A percentile compares a stretch with the other conserved stretches of the same genome.
Conservation (phyloP, 75 land plant genomes). For the Sequoiadendron giganteum region DNA sequence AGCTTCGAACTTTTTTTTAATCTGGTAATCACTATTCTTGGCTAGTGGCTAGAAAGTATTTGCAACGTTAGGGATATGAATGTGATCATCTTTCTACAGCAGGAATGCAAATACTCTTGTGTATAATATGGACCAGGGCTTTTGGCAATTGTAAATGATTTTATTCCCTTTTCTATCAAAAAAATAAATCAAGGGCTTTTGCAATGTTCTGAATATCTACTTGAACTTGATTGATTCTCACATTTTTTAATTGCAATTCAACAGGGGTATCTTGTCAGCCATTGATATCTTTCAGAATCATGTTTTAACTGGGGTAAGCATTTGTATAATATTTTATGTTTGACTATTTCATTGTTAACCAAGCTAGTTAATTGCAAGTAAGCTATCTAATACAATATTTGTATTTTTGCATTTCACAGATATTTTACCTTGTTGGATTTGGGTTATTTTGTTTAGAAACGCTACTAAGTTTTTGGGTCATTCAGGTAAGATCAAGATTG, state of each 20-base stretch:
- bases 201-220: neutral
- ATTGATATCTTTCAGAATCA: slow-evolving; percentile 56
- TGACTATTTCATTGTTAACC: neutral
- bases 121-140: no score
- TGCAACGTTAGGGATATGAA: no score
- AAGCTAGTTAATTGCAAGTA: neutral
- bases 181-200: neutral
- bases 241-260: neutral
- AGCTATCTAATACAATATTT: neutral
- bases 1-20: neutral
- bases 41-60: neutral
- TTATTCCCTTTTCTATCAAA: no score
- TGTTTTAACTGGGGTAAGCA: slow-evolving; percentile 76
- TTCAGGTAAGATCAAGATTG: slow-evolving; percentile 50
- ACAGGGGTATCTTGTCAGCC: slow-evolving; percentile 88
- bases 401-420: slow-evolving; percentile 34
- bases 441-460: slow-evolving; percentile 66
- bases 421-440: slow-evolving; percentile 75
- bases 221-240: neutral
- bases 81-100: no score
- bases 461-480: slow-evolving; percentile 77
- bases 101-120: no score
- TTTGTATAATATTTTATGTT: neutral
- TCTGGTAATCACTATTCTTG: neutral
- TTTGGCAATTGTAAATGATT: no score